phyloP scores from a whole-genome alignment of 306 rosid species.

The Cucurbita ficifolia region DNA sequence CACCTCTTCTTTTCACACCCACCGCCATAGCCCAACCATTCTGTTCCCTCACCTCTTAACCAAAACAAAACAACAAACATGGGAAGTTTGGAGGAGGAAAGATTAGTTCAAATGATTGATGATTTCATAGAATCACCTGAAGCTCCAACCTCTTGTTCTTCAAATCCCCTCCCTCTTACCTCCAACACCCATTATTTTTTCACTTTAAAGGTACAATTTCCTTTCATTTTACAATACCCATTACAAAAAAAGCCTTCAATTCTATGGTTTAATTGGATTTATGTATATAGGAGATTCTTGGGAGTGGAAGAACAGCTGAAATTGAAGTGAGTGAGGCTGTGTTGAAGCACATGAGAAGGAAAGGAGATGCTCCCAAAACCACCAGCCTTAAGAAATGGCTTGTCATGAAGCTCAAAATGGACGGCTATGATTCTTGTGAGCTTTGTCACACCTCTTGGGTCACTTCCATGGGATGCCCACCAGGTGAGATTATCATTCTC shows the following conservation, averaged over 20 bases:
- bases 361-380: conserved; percentile 18
- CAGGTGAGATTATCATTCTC: conserved; percentile 29
- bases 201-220: conserved; percentile 27
- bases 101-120: conserved; percentile 41
- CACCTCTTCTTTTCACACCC: not conserved
- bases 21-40: not conserved
- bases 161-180: conserved; percentile 15
- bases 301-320: conserved; percentile 27
- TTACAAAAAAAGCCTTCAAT: not conserved
- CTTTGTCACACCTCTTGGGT: conserved; percentile 55
- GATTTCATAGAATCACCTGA: conserved; percentile 55
- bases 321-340: conserved; percentile 24
- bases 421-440: conserved; percentile 37
- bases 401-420: conserved; percentile 30
- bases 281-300: conserved; percentile 31
- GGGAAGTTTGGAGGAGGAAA: conserved; percentile 57
- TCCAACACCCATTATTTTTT: conserved; percentile 20
- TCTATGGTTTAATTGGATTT: not conserved
- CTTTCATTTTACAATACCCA: not conserved
- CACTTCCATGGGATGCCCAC: conserved; percentile 48
- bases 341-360: conserved; percentile 28
- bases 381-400: conserved; percentile 29
- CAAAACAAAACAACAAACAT: not conserved
- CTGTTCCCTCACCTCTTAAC: not conserved
- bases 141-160: conserved; percentile 17